phyloP scores from a whole-genome alignment of 2,329 filamentous ascomycete species.

The Beauveria sp. region DNA sequence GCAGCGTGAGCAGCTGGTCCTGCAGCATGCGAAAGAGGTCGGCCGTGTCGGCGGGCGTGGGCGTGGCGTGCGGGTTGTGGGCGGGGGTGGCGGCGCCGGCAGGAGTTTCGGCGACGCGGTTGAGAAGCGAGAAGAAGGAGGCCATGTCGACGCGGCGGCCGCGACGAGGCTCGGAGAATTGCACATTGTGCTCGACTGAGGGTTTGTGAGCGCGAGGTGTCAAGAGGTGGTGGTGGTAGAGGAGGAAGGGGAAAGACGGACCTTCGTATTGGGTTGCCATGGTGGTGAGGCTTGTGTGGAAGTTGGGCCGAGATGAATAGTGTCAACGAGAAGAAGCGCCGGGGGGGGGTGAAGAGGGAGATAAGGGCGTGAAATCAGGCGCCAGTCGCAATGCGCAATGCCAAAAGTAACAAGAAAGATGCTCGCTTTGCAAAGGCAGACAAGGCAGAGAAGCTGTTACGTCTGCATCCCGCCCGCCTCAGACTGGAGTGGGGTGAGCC shows the following conservation, averaged over 20 bases:
- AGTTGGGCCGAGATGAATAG: background rate
- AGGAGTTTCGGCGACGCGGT: slow-evolving; percentile 38
- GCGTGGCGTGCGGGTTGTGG: slow-evolving; percentile 49
- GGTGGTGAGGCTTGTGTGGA: background rate
- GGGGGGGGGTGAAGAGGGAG: background rate
- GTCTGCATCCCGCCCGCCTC: background rate
- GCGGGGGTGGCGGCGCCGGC: slow-evolving; percentile 25
- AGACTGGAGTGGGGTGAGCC: background rate
- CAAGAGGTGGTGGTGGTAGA: background rate
- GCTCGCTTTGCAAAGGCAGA: background rate
- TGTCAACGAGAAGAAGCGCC: background rate
- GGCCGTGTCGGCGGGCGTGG: slow-evolving; percentile 51
- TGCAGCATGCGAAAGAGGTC: slow-evolving; percentile 51
- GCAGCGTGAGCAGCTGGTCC: slow-evolving; percentile 48
- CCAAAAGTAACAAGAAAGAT: background rate
- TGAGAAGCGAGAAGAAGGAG: slow-evolving; percentile 51
- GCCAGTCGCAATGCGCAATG: slow-evolving; percentile 7
- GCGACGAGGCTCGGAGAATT: slow-evolving; percentile 30
- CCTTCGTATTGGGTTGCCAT: slow-evolving; percentile 55
- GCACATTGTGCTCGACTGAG: slow-evolving; percentile 58
- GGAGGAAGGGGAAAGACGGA: slow-evolving; percentile 18
- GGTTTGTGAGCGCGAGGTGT: background rate
- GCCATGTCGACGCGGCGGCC: slow-evolving; percentile 56
- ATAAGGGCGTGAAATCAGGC: background rate
- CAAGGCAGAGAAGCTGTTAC: slow-evolving; percentile 11